Base-by-base conservation (phyloP, 2,329 filamentous ascomycete species). In the Pseudocercospora crystallina region DNA sequence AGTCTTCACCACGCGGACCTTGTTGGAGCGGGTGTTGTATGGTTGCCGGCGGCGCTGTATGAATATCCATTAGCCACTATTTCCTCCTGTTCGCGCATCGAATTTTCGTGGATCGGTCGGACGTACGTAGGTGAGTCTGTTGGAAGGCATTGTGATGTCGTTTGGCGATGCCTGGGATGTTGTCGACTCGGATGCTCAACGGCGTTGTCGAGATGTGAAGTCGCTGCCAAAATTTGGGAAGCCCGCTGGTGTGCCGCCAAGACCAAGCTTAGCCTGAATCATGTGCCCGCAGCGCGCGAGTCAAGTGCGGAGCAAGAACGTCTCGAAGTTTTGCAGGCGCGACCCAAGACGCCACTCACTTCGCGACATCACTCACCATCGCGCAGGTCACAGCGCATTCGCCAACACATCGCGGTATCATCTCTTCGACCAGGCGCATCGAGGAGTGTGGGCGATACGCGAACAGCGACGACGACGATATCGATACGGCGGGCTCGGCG, bases 11-110 rank as follows among this genome's bases (percentile, higher is more conserved):
- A 95, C 83, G 74, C 94, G 88, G 76, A 94, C 92, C 79, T 90
- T 90, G 88, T 99, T 96, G 76, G 89, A 95, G 75, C 82, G 82
- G 76, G 92, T 97, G 86, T 97, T 97, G 89, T 97, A 99, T 66
- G 77, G 74, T 65, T 78, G 76, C 69, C 78, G 73, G 70, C 78
- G 75, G 68, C 78, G 76, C 78, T 80, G 66, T 63, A 54, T 45
- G 47, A 42, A 58, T 56, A 14, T 50, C 37, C 41, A 43, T 51
- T 56, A 49, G 39, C 39, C 45, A 31, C 37, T 40, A 31, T 42
- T 26, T 56, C 36, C 59, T 57, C 53, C 46, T 47, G 44, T 29
- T 49, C 40, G 39, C 47, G 41, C 45, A 15, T 37, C 49, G 47
- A 20, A 29, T 37, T 39, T 31, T 31, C 34, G 32, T 47, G 36